Base-by-base conservation (phyloP, 768 basidiomycete species). In the Cystofilobasidium macerans region DNA sequence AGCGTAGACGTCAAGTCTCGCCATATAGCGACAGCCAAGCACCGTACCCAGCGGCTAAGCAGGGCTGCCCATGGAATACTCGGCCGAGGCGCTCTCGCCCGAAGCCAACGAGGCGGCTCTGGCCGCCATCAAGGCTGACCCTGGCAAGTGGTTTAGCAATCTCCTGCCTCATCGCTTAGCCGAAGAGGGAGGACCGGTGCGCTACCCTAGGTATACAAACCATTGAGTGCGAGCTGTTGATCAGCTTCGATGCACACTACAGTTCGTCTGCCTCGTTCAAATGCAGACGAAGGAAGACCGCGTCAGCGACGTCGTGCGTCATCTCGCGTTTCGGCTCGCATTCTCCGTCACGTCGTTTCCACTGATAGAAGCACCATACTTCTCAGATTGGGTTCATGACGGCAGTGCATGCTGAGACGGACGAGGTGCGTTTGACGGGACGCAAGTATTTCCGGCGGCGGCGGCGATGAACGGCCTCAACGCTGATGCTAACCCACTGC, bases 201-300 rank as follows among this genome's bases (percentile, higher is more conserved):
- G 43, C 43, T 45, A 11, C 11, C 43, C 43, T 11, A 45, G 11
- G 18, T n/a, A n/a, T n/a, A n/a, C n/a, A n/a, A n/a, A n/a, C n/a
- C n/a, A n/a, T n/a, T n/a, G n/a, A n/a, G n/a, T n/a, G n/a, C n/a
- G n/a, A n/a, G n/a, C n/a, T n/a, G n/a, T n/a, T n/a, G n/a, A n/a
- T n/a, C n/a, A 45, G 11, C 43, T 45, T 11, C 13, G 43, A 20
- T n/a, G n/a, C n/a, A n/a, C n/a, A n/a, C n/a, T n/a, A 20, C 43
- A 45, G 51, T 54, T 54, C 20, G 28, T 54, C 51, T 54, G 51
- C 51, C 30, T 54, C 30, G 51, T 54, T 30, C 51, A 54, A 30
- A 54, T 54, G 51, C 2, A 1, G 5, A 11, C 28, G 3, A 6
- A 14, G 26, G 9, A 6, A 6, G 51, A 30, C 51, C 28, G 2